Evolutionary conservation across 441 rosid species (phyloP).

Genomic region (Syzygium syzygioides): DNA sequence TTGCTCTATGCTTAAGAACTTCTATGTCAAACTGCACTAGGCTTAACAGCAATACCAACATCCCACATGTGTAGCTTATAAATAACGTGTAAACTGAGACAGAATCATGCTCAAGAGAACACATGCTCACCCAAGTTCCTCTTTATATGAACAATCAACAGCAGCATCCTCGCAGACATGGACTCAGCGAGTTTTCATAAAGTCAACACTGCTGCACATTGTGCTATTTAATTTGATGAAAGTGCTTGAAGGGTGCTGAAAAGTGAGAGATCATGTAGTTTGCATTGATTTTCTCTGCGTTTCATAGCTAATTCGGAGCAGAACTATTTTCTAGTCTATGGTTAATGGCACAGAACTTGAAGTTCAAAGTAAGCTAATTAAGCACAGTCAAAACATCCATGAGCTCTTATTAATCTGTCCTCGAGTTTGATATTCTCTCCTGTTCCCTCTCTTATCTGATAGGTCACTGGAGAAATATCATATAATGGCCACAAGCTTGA

Average conservation of each 20-base stretch:
- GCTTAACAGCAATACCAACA: neutral
- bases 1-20: neutral
- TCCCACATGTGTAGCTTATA: neutral
- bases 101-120: neutral
- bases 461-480: constrained; percentile 12
- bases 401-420: neutral
- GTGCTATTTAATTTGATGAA: neutral
- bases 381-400: neutral
- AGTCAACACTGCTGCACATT: neutral
- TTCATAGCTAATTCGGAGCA: neutral
- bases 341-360: neutral
- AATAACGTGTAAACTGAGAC: neutral
- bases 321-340: neutral
- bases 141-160: neutral
- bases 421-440: neutral
- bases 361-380: neutral
- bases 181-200: neutral
- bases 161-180: neutral
- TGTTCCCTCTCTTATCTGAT: neutral
- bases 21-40: neutral
- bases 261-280: neutral
- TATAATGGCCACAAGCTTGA: constrained; percentile 7
- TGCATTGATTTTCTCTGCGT: neutral
- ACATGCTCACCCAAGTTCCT: neutral
- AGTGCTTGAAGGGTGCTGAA: neutral